Evolutionary conservation across 2,329 filamentous ascomycete species (phyloP).

Genomic region (Fusarium goolgardi): DNA sequence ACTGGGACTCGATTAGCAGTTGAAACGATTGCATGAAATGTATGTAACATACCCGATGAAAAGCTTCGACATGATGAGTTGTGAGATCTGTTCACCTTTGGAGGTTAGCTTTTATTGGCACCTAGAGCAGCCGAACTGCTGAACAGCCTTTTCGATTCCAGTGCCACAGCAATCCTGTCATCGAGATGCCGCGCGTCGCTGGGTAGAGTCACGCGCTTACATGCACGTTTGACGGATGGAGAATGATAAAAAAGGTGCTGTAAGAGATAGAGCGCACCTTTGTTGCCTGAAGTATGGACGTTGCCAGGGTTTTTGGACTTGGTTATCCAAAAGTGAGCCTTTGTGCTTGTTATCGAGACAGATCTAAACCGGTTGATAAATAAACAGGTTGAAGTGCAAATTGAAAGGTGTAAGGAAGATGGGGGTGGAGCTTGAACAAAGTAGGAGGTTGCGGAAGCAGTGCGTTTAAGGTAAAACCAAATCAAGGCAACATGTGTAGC

Average conservation of each 20-base stretch:
- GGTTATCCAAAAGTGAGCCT: conserved; percentile 19
- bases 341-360: conserved; percentile 41
- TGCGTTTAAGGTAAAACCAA: conserved; percentile 29
- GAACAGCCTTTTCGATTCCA: not conserved
- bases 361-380: conserved; percentile 22
- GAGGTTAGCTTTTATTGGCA: conserved; percentile 27
- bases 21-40: conserved; percentile 3
- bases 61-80: conserved; percentile 82
- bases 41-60: conserved; percentile 61
- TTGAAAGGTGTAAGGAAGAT: conserved; percentile 31
- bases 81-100: conserved; percentile 27
- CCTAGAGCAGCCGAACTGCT: not conserved
- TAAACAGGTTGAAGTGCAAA: conserved; percentile 26
- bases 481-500: conserved; percentile 18
- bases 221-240: conserved; percentile 9
- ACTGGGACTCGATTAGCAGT: conserved; percentile 60
- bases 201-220: conserved; percentile 27
- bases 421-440: conserved; percentile 26
- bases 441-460: conserved; percentile 27
- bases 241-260: conserved; percentile 4
- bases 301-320: conserved; percentile 11
- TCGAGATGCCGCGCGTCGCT: conserved; percentile 33
- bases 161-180: not conserved
- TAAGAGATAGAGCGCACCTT: conserved; percentile 34
- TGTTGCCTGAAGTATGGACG: conserved; percentile 10